Evolutionary conservation across 1,139 yeast genomes (phyloP), one percentile per base, ranked within the genome.

Genomic region (Suhomyces guaymorum): DNA sequence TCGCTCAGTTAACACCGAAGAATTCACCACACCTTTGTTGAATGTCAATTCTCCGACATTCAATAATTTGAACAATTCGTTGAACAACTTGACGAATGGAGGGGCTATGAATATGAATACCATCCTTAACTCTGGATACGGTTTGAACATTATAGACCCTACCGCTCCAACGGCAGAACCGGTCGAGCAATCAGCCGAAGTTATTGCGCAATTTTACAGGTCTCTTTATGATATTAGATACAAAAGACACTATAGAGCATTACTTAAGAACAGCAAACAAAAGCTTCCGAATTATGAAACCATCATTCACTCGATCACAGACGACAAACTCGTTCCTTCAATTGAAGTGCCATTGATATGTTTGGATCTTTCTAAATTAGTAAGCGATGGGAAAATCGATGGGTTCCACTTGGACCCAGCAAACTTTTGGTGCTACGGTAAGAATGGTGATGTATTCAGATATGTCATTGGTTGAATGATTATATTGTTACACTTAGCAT

Each of bases 391-490:
- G 2, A 64, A 76, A 39, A 54, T 76, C 24, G 65, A 68, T 32
- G 72, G 74, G 3, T 53, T 74, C 22, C 59, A 61, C 39, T 52
- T 73, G 26, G 73, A 66, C 30, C 49, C 58, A 2, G 41, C 44
- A 14, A 59, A 57, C 35, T 63, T 77, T 31, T 77, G 81, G 82
- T 67, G 75, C 16, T 73, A 70, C 53, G 68, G 73, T 2, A 65
- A 69, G 32, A 70, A 68, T 28, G 83, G 83, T 2, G 83, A 78
- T 52, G 53, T 75, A 9, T 63, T 76, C 30, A 64, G 52, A 32
- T 40, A 35, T 15, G 14, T 35, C 12, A 35, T 36, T 26, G 23
- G 23, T 21, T 31, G 25, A 23, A 12, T 23, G 15, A 7, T 5
- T 21, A 8, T n/a, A n/a, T n/a, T n/a, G n/a, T n/a, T n/a, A n/a